Percentiles rank a stretch among this genome's conserved stretches.
Evolutionary conservation across 192 early-diverging fungal genomes (phyloP).

Genomic region (Umbelopsis vinacea): DNA sequence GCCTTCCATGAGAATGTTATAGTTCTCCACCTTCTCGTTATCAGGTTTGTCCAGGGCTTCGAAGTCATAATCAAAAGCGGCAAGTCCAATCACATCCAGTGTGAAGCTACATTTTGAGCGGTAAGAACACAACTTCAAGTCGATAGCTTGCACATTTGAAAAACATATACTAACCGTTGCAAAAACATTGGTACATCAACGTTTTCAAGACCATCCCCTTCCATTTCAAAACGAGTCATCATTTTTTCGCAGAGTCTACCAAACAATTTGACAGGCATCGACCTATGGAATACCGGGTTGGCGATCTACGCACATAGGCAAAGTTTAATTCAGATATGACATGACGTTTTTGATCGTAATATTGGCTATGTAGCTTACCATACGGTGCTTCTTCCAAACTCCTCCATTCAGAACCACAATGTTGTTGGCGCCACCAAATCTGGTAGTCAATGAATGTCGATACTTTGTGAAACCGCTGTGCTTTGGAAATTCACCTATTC

Average conservation of each 20-base stretch:
- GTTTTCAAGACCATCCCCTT: background rate
- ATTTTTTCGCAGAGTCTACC: conserved; percentile 10
- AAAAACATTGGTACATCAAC: background rate
- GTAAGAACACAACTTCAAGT: too few relatives aligned
- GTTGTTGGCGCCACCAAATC: too few relatives aligned
- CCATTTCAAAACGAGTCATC: background rate
- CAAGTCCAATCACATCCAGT: conserved; percentile 35
- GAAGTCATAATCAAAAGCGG: conserved; percentile 39
- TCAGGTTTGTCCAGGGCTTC: conserved; percentile 21
- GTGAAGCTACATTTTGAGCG: conserved; percentile 12
- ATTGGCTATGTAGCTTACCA: too few relatives aligned
- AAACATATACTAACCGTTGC: too few relatives aligned
- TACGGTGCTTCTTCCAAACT: too few relatives aligned
- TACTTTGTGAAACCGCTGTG: background rate
- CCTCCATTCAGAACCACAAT: too few relatives aligned
- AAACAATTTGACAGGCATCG: conserved; percentile 33
- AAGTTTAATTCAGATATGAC: too few relatives aligned
- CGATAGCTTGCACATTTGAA: background rate
- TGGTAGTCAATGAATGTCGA: too few relatives aligned
- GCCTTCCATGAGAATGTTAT: conserved; percentile 7
- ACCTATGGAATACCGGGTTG: conserved; percentile 32
- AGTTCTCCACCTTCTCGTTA: conserved; percentile 13
- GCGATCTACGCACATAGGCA: too few relatives aligned
- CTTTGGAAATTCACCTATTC: too few relatives aligned
- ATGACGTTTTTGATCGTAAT: too few relatives aligned